Evolutionary conservation across 352 stramenopile species (phyloP), one percentile per base, ranked within the genome.

Genomic region (Globisporangium paroecandrum): DNA sequence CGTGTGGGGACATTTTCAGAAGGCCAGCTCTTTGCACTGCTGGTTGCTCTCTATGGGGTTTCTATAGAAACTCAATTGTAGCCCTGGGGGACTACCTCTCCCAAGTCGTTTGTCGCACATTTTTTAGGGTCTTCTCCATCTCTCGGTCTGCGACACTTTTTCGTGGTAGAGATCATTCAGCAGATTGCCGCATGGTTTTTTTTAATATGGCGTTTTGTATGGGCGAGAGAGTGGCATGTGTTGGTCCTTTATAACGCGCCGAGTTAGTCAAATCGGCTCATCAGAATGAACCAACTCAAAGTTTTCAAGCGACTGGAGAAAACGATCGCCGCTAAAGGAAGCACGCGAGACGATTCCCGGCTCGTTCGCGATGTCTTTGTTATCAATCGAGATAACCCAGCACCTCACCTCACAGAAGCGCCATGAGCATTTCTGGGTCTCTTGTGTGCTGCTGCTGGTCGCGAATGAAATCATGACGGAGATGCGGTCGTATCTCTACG

Each of bases 21-120:
- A 57, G 41, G 41, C 38, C 59, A 32, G 58, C 58, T 55, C 24
- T 24, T 18, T 12, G 10, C 25, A 5, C 24, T 56, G 58, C 38
- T 25, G 41, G 8, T n/a, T 47, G n/a, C 25, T 13, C 46, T 64
- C 58, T 64, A 64, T 56, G 24, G 58, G 27, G 13, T 64, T 64
- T 53, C 59, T 57, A 65, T 65, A 53, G 58, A 55, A 64, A 56
- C 3, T 22, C 24, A 55, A 55, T 64, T 64, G 38, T 64, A 12
- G n/a, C 38, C 58, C 58, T 12, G 58, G 38, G n/a, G 32, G 18
- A 25, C 12, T 34, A 64, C 4, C n/a, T 4, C 12, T 22, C 4
- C 27, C 8, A 49, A 22, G 55, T 32, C 38, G 51, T 15, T 51
- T 64, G 58, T 64, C 58, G 58, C 58, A 64, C 46, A 34, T 43